Base-by-base conservation (phyloP, 2,329 filamentous ascomycete genomes). In the Fusarium bulbicola region DNA sequence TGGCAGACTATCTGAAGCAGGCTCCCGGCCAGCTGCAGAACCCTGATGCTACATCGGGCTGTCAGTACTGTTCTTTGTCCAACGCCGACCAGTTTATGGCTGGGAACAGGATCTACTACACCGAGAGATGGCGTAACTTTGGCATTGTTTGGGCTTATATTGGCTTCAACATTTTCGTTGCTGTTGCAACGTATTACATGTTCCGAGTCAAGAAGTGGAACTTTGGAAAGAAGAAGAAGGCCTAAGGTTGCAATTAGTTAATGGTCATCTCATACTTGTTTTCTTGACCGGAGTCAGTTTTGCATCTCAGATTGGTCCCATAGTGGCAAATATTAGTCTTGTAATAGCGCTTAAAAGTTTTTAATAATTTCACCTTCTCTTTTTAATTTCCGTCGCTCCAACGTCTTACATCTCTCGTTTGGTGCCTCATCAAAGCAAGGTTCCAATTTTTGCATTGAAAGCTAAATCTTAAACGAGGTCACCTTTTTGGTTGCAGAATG, bases 1-100 rank as follows among this genome's bases (percentile, higher is more conserved):
- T 92, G 1, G 83, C 82, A 2, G 82, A 84, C 20, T 92, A 66
- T 88, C 75, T 84, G 37, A 76, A 80, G 3, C 28, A 21, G 32
- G 80, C 85, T 5, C 84, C 75, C 0, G 72, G 72, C 14, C 60
- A 32, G 42, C 45, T 74, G 1, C 71, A 72, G n/a, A 74, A 74
- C 45, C 70, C 71, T 10, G 67, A 69, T 10, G 67, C 67, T 8
- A 56, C 52, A 6, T 50, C 50, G 14, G 20, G 45, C 10, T 68
- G 71, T 15, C 45, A 60, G 26, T 74, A 74, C 54, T 74, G 72
- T 15, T 68, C 72, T 7, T 28, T 73, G 6, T 43, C 39, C 6
- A 61, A 47, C 15, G 59, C 72, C 1, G 72, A 74, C 6, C 72
- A 74, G 52, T 72, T 74, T 21, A 57, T 74, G 57, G 72, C 72